Percentiles rank a stretch among this genome's conserved stretches.
phyloP scores from a whole-genome alignment of 2,329 filamentous ascomycete species.

The Monilinia fructigena region DNA sequence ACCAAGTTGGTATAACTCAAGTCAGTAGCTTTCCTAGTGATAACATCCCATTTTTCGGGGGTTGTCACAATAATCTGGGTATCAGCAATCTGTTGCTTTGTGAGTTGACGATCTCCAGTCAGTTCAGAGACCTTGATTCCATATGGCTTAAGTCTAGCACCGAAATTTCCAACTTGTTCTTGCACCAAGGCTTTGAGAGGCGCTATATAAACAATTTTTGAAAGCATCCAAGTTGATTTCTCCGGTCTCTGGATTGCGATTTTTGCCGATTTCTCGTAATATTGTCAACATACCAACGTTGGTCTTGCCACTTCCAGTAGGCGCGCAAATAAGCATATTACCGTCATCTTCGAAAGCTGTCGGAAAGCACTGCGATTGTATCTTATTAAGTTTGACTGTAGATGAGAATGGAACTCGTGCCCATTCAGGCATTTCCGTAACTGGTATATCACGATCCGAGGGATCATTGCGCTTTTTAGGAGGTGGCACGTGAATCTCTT shows the following conservation, averaged over 20 bases:
- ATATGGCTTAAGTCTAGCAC: constrained; percentile 83
- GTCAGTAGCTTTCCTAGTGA: constrained; percentile 95
- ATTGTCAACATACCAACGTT: constrained; percentile 98
- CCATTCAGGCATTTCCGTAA: constrained; percentile 90
- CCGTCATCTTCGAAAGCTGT: constrained; percentile 90
- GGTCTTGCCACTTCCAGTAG: constrained; percentile 96
- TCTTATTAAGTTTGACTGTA: constrained; percentile 85
- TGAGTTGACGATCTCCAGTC: constrained; percentile 95
- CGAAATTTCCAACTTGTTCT: constrained; percentile 97
- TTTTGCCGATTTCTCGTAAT: constrained; percentile 92
- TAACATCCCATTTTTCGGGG: constrained; percentile 98
- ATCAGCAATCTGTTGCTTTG: constrained; percentile 96
- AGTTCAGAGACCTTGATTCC: constrained; percentile 93
- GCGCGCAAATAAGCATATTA: constrained; percentile 96
- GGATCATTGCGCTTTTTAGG: constrained; percentile 85
- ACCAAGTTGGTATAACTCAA: constrained; percentile 97
- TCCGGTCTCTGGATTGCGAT: constrained; percentile 84
- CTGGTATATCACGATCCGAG: constrained; percentile 76
- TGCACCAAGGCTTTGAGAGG: constrained; percentile 94
- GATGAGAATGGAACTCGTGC: constrained; percentile 80
- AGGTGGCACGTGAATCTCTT: constrained; percentile 94
- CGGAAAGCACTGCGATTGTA: constrained; percentile 91
- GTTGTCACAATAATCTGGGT: constrained; percentile 98
- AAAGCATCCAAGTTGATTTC: constrained; percentile 94
- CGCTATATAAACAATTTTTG: constrained; percentile 96